Evolutionary conservation across 1,284 basidiomycete genomes (phyloP).

Genomic region (Leccinum cinnamomeum): DNA sequence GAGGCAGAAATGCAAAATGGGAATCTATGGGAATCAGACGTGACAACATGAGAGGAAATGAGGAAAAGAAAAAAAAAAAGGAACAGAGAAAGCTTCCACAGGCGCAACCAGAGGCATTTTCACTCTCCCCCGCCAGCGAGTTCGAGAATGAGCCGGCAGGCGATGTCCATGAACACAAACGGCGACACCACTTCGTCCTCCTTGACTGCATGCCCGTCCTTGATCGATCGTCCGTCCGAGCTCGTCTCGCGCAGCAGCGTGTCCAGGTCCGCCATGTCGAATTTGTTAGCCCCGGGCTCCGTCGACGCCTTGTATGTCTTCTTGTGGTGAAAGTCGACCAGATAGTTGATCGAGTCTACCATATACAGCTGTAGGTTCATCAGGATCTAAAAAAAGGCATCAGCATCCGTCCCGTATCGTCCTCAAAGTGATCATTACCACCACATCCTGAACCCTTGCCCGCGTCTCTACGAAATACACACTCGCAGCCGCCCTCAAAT

Average conservation of each 20-base stretch:
- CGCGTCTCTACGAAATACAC: conserved; percentile 96
- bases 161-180: conserved; percentile 96
- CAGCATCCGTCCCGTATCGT: background rate
- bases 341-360: conserved; percentile 94
- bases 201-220: conserved; percentile 29
- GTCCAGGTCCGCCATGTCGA: conserved; percentile 60
- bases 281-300: conserved; percentile 63
- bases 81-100: background rate
- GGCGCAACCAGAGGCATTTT: background rate
- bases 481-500: conserved; percentile 64
- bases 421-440: conserved; percentile 33
- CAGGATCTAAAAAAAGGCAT: conserved; percentile 59
- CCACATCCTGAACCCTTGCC: conserved; percentile 85
- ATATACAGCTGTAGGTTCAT: conserved; percentile 98
- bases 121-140: conserved; percentile 65
- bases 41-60: conserved; percentile 15
- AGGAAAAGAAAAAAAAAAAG: background rate
- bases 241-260: conserved; percentile 47
- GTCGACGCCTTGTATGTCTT: conserved; percentile 78
- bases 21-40: conserved; percentile 24
- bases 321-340: conserved; percentile 98
- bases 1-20: background rate
- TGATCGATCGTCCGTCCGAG: conserved; percentile 43
- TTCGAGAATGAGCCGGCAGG: conserved; percentile 80
- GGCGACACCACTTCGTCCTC: conserved; percentile 83